phyloP scores from a whole-genome alignment of 257 asterid species.

The Solanum rostratum region DNA sequence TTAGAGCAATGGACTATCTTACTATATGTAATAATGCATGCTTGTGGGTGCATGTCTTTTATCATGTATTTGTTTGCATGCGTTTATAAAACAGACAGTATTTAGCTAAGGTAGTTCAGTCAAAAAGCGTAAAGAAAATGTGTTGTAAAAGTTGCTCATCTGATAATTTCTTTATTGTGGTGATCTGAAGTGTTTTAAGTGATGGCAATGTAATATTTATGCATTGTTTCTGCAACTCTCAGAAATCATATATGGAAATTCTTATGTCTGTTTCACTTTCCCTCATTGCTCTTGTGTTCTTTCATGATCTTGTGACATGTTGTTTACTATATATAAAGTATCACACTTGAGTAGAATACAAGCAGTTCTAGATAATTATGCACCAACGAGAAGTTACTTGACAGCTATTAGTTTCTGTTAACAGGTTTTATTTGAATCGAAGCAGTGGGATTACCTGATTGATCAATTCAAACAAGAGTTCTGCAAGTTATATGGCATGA shows the following conservation, averaged over 20 bases:
- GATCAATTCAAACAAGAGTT: conserved; percentile 98
- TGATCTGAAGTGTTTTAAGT: background rate
- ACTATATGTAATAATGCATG: background rate
- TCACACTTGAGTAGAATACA: background rate
- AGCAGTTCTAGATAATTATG: background rate
- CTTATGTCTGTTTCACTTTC: background rate
- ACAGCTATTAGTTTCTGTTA: background rate
- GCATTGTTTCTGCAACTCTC: background rate
- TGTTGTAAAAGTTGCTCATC: background rate
- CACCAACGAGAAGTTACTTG: background rate
- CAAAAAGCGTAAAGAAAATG: background rate
- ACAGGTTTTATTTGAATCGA: conserved; percentile 81
- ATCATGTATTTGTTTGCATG: background rate
- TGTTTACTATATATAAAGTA: background rate
- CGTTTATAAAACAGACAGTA: background rate
- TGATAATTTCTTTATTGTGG: background rate
- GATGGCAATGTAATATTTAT: background rate
- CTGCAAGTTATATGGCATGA: conserved; percentile 95
- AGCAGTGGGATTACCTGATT: conserved; percentile 82
- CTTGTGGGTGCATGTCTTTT: background rate
- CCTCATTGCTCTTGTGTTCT: background rate
- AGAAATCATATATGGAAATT: background rate
- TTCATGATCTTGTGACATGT: background rate
- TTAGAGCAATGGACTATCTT: background rate
- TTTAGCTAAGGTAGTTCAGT: background rate